Evolutionary conservation across 495 filamentous ascomycete genomes (phyloP).

Genomic region (Hypoxylon lenormandii): DNA sequence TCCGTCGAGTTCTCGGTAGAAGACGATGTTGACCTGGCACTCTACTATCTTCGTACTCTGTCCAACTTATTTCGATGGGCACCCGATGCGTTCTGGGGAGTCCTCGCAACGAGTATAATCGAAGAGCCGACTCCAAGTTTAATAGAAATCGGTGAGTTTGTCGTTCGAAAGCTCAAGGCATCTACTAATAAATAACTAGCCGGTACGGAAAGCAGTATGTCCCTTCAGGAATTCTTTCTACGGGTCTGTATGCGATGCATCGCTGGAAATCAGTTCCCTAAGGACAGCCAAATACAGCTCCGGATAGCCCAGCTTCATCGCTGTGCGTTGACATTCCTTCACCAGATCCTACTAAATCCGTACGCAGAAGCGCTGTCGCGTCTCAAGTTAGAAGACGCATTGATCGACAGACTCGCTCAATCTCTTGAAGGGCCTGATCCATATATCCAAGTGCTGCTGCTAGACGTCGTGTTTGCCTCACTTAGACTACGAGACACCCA

Average conservation of each 20-base stretch:
- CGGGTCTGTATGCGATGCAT: slow-evolving; percentile 69
- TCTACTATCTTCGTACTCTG: slow-evolving; percentile 81
- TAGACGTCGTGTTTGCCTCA: slow-evolving; percentile 78
- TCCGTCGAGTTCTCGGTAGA: slow-evolving; percentile 54
- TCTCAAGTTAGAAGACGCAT: slow-evolving; percentile 75
- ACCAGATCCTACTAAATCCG: slow-evolving; percentile 79
- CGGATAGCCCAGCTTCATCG: slow-evolving; percentile 73
- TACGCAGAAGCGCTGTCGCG: slow-evolving; percentile 73
- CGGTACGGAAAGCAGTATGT: slow-evolving; percentile 64
- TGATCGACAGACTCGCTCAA: slow-evolving; percentile 76
- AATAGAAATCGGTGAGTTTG: slow-evolving; percentile 60
- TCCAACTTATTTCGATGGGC: slow-evolving; percentile 76
- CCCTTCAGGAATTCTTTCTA: slow-evolving; percentile 72
- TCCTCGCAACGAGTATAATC: slow-evolving; percentile 64
- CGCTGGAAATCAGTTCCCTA: slow-evolving; percentile 58
- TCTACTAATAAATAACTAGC: slow-evolving; percentile 44
- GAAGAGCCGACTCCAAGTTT: slow-evolving; percentile 53
- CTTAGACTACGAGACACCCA: slow-evolving; percentile 72
- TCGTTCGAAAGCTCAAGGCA: background rate
- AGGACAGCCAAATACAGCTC: slow-evolving; percentile 51
- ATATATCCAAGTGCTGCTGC: slow-evolving; percentile 76
- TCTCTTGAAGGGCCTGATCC: slow-evolving; percentile 72
- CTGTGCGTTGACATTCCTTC: slow-evolving; percentile 75
- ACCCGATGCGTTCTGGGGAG: slow-evolving; percentile 70
- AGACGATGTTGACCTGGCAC: slow-evolving; percentile 78